Evolutionary conservation across 805 yeast species (phyloP), one percentile per base, ranked within the genome.

Genomic region (Candida methanosorbosa): DNA sequence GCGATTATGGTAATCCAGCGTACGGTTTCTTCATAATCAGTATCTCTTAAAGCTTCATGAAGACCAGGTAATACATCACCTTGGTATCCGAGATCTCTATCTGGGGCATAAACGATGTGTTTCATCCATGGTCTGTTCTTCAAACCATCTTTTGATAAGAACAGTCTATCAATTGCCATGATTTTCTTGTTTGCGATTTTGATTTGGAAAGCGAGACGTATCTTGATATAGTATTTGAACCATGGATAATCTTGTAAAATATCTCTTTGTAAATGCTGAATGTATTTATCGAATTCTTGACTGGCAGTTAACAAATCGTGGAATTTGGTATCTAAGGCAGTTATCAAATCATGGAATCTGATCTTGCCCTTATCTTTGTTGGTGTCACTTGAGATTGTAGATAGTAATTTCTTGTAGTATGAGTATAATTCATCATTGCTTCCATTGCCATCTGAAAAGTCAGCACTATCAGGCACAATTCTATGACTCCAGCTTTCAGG

Each of bases 221-320:
- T 49, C 54, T 85, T 85, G 42, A 65, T 70, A 43, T 64, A 68
- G 34, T 69, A 59, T 41, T 69, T 64, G 61, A 79, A 85, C 87
- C 95, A 81, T 1, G 96, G 87, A 46, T 72, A 81, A 45, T 85
- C 97, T 29, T 67, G 59, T 1, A 66, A 56, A 36, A 78, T 71
- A 23, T 69, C 64, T 2, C 59, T 56, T 41, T 74, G 76, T 19
- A 84, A 61, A 2, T 62, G 51, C 4, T 48, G 46, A 15, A 69
- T 66, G 40, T 66, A 65, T 3, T 43, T 47, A 44, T 82, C 88
- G 44, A 71, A 79, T 2, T 43, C 38, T 0, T 38, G 35, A 1
- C 81, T 57, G 1, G 49, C 41, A 3, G 33, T 37, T 4, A 40
- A 33, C 27, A 67, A 46, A 30, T 18, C 33, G 8, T 12, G 2